Base-by-base conservation (phyloP, 257 asterid genomes). In the Verbascum thapsus region DNA sequence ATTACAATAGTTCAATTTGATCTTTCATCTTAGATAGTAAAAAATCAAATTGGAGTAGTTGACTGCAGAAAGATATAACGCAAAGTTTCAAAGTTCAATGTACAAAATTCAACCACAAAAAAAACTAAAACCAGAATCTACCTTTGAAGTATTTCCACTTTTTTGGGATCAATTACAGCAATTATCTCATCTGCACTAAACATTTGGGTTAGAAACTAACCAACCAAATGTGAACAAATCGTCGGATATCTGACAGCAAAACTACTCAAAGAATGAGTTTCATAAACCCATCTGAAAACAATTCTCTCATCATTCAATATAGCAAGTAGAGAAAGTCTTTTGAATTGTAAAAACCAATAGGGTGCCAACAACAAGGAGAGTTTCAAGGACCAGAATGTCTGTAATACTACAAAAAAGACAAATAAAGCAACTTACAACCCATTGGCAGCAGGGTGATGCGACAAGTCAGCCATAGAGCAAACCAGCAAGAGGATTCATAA, bases 81-180 rank as follows among this genome's bases (percentile, higher is more conserved):
- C 8, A 53, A 26, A 10, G 22, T 22, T 26, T 26, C 19, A 53
- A 60, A 56, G 58, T 37, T 26, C 53, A 47, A 19, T 47, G 32
- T 43, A 37, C 49, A 58, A 18, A 64, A 39, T 43, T 40, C 51
- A 55, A 61, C 26, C 43, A 34, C 10, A 45, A 47, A 7, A 30
- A 30, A 55, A 44, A 63, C 8, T 35, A 39, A 17, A 30, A 54
- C 41, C 50, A 67, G 66, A 67, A 40, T 61, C 61, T 74, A 92
- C 99, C 99, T 83, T 67, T 85, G 91, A 72, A 92, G 95, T 71
- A 89, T 89, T 71, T 92, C 95, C 66, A 87, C 95, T 61, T 87
- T 92, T 64, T 83, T 82, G 58, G 96, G 96, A 85, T 92, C 96
- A 73, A 92, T 82, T 40, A 90, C 91, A 72, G 94, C 85, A 69